A percentile compares a stretch with the other conserved stretches of the same genome.
Conservation (phyloP, 257 asterid species). For the Dorcoceras hygrometricum region DNA sequence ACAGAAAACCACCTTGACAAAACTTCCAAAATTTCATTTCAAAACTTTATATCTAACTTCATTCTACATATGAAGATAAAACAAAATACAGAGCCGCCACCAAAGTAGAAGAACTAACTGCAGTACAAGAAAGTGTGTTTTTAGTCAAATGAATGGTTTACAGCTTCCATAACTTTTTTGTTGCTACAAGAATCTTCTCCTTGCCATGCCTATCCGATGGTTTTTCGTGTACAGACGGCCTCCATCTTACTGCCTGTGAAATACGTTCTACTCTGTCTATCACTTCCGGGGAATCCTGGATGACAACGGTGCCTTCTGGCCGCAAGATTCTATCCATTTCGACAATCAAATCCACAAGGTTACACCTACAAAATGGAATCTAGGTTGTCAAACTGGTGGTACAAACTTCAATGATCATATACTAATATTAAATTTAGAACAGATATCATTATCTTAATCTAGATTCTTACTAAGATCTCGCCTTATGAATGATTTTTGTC, state of each 20-base stretch:
- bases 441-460: neutral
- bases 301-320: constrained; percentile 82
- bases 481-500: neutral
- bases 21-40: neutral
- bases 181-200: constrained; percentile 78
- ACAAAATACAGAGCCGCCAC: too few relatives aligned
- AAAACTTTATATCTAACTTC: neutral
- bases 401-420: neutral
- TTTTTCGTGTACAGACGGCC: constrained; percentile 46
- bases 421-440: neutral
- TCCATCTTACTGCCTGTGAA: constrained; percentile 79
- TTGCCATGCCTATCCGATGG: constrained; percentile 68
- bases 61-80: neutral
- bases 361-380: constrained; percentile 57
- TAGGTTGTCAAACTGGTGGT: constrained; percentile 1
- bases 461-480: neutral
- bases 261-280: constrained; percentile 58
- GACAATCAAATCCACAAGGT: constrained; percentile 81
- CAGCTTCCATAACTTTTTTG: constrained; percentile 66
- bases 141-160: too few relatives aligned
- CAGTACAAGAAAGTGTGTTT: too few relatives aligned
- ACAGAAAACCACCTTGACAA: neutral
- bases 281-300: constrained; percentile 78
- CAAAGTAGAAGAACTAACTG: neutral
- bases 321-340: constrained; percentile 92